These are phyloP conservation scores for Ceratonia siliqua DNA, from an alignment of 306 rosid species.

Conservation along the genomic window DNA sequence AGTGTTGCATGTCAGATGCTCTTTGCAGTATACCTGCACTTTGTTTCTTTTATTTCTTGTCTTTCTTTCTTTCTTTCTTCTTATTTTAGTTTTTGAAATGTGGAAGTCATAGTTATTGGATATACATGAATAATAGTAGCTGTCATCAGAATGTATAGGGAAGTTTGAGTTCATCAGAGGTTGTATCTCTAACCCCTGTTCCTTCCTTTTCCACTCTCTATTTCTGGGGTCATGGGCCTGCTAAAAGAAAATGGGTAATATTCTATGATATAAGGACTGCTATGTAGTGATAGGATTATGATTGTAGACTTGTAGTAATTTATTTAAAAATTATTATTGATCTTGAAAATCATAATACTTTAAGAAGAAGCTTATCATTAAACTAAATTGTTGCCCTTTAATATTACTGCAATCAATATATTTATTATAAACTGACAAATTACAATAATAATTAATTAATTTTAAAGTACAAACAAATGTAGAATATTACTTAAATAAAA, in stretches of 20 bases:
- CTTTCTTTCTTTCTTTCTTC: neutral
- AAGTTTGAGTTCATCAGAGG: neutral
- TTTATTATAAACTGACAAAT: too few species aligned
- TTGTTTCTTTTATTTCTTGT: neutral
- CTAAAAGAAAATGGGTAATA: conserved; percentile 6
- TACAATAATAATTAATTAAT: too few species aligned
- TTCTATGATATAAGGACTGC: conserved; percentile 18
- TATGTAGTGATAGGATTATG: conserved; percentile 23
- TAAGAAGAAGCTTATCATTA: too few species aligned
- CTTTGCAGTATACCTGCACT: conserved; percentile 1
- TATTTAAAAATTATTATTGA: too few species aligned
- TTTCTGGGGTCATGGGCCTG: too few species aligned
- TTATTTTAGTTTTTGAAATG: neutral
- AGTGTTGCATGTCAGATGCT: conserved; percentile 32
- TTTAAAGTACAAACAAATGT: too few species aligned
- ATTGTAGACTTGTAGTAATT: conserved; percentile 11
- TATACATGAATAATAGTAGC: conserved; percentile 31
- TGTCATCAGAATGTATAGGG: conserved; percentile 11
- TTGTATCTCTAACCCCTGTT: too few species aligned
- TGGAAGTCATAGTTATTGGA: conserved; percentile 10
- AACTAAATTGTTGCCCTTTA: too few species aligned
- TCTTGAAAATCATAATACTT: too few species aligned
- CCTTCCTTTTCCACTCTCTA: too few species aligned
- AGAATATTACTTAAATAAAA: too few species aligned
- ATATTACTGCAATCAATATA: too few species aligned